Conservation (phyloP, 768 basidiomycete species). For the Pleurotus tuoliensis region DNA sequence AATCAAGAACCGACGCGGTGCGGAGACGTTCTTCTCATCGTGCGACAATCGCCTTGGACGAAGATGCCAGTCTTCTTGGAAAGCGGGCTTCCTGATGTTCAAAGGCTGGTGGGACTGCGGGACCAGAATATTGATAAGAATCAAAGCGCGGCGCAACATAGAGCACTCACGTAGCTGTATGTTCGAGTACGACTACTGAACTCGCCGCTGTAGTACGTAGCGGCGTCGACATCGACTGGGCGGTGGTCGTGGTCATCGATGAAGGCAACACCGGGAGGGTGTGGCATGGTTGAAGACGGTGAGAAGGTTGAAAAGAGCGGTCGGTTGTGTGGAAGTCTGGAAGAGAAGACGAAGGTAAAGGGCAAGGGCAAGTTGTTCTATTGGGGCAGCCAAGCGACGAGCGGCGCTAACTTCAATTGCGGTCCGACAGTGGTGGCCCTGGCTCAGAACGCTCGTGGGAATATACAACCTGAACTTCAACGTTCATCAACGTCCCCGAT, state of each 20-base stretch:
- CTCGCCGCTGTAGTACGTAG: conserved; percentile 81
- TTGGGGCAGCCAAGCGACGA: conserved; percentile 1
- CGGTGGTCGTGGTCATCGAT: conserved; percentile 53
- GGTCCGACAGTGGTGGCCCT: conserved; percentile 1
- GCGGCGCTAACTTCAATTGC: conserved; percentile 6
- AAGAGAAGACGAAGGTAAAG: neutral
- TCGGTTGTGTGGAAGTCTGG: neutral
- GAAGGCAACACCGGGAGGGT: conserved; percentile 63
- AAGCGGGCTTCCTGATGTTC: conserved; percentile 70
- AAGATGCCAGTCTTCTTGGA: conserved; percentile 73
- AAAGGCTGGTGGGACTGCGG: conserved; percentile 67
- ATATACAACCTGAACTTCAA: neutral
- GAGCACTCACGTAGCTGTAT: conserved; percentile 70
- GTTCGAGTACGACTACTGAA: conserved; percentile 80
- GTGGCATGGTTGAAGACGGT: conserved; percentile 57
- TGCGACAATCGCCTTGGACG: conserved; percentile 84
- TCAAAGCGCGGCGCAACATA: conserved; percentile 4
- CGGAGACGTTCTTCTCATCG: conserved; percentile 81
- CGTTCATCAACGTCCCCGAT: no score
- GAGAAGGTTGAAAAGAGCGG: conserved; percentile 5
- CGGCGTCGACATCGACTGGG: conserved; percentile 61
- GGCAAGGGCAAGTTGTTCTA: neutral
- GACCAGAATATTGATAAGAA: conserved; percentile 10
- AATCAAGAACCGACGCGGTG: conserved; percentile 87
- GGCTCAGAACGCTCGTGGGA: neutral